These are phyloP conservation scores for Mycocentrospora acerina DNA, from an alignment of 2,329 filamentous ascomycete species.

Conservation along the genomic window DNA sequence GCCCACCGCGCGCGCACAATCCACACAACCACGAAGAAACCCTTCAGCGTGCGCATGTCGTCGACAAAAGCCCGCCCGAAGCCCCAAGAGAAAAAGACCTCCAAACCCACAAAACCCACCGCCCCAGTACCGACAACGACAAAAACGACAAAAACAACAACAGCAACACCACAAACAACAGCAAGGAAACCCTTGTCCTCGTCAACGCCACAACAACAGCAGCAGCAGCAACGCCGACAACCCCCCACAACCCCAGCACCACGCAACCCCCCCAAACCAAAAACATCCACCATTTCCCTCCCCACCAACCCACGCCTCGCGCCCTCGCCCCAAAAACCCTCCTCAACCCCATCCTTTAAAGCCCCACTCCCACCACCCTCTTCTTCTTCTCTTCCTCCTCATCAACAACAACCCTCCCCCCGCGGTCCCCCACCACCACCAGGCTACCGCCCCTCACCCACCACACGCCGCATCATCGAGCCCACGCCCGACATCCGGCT, in stretches of 20 bases:
- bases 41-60: too few species aligned
- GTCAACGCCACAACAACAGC: neutral
- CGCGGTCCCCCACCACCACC: slow-evolving; percentile 5
- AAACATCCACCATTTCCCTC: slow-evolving; percentile 28
- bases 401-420: too few species aligned
- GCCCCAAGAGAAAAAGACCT: too few species aligned
- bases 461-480: slow-evolving; percentile 21
- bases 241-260: slow-evolving; percentile 6
- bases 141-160: too few species aligned
- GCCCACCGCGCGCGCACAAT: too few species aligned
- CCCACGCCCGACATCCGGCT: slow-evolving; percentile 21
- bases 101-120: too few species aligned
- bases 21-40: too few species aligned
- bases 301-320: slow-evolving; percentile 17
- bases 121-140: too few species aligned
- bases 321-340: slow-evolving; percentile 9
- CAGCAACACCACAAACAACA: too few species aligned
- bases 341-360: slow-evolving; percentile 4
- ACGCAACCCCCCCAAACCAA: slow-evolving; percentile 5
- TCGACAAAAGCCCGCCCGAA: too few species aligned
- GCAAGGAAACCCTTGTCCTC: too few species aligned
- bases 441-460: slow-evolving; percentile 2
- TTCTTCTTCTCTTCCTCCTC: too few species aligned
- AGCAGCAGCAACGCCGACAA: slow-evolving; percentile 3
- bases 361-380: slow-evolving; percentile 4